phyloP scores from a whole-genome alignment of 2,329 filamentous ascomycete species.

The Byssoonygena ceratinophila region DNA sequence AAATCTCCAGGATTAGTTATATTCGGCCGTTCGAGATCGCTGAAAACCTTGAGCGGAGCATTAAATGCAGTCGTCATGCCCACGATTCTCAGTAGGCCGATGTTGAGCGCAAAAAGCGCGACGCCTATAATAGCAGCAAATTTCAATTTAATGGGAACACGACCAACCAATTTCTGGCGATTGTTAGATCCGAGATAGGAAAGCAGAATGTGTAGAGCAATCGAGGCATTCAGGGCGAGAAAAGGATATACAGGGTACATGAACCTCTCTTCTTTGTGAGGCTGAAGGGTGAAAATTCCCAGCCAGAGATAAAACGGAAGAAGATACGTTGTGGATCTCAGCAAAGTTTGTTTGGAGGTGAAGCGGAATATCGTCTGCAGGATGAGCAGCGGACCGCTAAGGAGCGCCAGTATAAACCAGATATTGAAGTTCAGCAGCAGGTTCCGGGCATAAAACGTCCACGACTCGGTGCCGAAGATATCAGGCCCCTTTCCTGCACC shows the following conservation, averaged over 20 bases:
- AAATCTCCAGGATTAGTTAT: constrained; percentile 53
- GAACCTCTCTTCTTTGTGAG: constrained; percentile 96
- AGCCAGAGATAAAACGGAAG: constrained; percentile 92
- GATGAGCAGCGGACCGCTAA: constrained; percentile 62
- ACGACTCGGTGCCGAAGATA: constrained; percentile 90
- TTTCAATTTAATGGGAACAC: constrained; percentile 66
- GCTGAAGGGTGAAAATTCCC: constrained; percentile 76
- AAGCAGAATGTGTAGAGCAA: constrained; percentile 71
- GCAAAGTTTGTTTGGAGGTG: constrained; percentile 56
- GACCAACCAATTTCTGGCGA: constrained; percentile 55
- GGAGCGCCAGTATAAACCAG: constrained; percentile 74
- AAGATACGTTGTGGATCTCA: constrained; percentile 68
- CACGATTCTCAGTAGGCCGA: constrained; percentile 61
- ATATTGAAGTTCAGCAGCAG: constrained; percentile 88
- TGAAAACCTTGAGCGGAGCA: constrained; percentile 60
- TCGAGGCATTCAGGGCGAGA: constrained; percentile 74
- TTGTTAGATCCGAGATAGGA: constrained; percentile 61
- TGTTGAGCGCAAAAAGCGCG: constrained; percentile 53
- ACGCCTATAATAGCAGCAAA: constrained; percentile 50
- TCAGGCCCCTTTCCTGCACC: constrained; percentile 67
- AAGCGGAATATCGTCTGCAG: constrained; percentile 58
- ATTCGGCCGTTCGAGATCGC: constrained; percentile 38
- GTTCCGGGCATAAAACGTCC: constrained; percentile 93
- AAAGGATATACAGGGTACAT: constrained; percentile 97
- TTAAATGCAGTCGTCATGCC: constrained; percentile 73